Evolutionary conservation across 148 eudicot species (phyloP).

Genomic region (Diospyros kaki): DNA sequence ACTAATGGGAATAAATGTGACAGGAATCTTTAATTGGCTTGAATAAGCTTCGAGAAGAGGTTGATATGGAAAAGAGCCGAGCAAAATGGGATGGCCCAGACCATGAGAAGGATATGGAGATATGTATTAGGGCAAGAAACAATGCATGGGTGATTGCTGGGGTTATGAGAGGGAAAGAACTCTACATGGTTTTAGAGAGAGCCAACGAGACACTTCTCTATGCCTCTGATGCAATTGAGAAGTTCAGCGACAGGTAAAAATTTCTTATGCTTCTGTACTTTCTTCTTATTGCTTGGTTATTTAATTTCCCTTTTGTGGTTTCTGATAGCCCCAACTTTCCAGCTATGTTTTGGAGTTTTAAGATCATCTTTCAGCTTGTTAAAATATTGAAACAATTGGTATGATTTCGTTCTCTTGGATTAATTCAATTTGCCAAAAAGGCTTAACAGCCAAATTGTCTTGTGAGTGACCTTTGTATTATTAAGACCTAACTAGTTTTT

Average conservation of each 20-base stretch:
- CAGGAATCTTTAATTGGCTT: conserved; percentile 91
- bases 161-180: conserved; percentile 78
- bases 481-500: neutral
- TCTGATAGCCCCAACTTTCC: neutral
- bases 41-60: conserved; percentile 78
- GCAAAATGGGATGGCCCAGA: conserved; percentile 44
- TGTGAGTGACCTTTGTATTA: neutral
- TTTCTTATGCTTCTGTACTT: neutral
- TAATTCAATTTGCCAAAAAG: neutral
- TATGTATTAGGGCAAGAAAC: conserved; percentile 84
- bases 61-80: conserved; percentile 73
- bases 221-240: conserved; percentile 87
- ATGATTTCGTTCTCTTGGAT: neutral
- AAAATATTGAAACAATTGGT: neutral
- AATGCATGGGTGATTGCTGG: conserved; percentile 92
- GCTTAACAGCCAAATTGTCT: neutral
- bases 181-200: conserved; percentile 87
- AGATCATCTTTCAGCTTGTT: neutral
- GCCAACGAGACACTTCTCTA: conserved; percentile 91
- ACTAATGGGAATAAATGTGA: conserved; percentile 7
- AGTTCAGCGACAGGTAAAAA: conserved; percentile 79
- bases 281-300: neutral
- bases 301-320: neutral
- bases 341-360: neutral
- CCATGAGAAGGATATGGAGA: conserved; percentile 72